phyloP scores from a whole-genome alignment of 108 stramenopile species.

The Conticribra guillardii region DNA sequence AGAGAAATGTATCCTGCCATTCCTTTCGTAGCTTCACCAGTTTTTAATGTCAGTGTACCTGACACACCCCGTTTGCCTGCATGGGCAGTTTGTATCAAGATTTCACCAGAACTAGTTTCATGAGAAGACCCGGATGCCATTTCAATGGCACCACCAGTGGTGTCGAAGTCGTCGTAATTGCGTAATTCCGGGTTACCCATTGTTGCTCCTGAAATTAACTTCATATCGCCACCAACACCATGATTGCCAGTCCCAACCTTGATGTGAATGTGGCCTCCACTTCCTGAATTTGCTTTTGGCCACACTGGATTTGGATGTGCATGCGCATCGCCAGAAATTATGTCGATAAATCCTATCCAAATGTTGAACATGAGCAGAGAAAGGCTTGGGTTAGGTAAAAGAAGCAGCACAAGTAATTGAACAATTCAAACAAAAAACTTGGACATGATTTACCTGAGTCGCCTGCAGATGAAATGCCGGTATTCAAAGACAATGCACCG shows the following conservation, averaged over 20 bases:
- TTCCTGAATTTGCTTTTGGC: neutral
- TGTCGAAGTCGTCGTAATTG: too few relatives aligned
- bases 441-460: too few relatives aligned
- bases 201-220: neutral
- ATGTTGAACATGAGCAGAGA: too few relatives aligned
- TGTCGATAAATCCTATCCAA: neutral
- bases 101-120: neutral
- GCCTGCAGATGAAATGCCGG: constrained; percentile 1
- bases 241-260: constrained; percentile 8
- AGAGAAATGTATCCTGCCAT: constrained; percentile 12
- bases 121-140: neutral
- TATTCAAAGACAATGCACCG: constrained; percentile 4
- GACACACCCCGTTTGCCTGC: constrained; percentile 1
- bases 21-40: neutral
- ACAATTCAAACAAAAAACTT: too few relatives aligned
- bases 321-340: neutral
- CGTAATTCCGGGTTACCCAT: neutral
- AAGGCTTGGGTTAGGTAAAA: too few relatives aligned
- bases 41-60: constrained; percentile 1
- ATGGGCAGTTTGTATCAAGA: constrained; percentile 4
- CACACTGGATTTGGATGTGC: neutral
- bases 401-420: too few relatives aligned
- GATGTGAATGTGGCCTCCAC: constrained; percentile 6
- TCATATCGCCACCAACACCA: constrained; percentile 6
- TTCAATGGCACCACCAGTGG: neutral